Percentiles rank a stretch among this genome's conserved stretches.
These are phyloP conservation scores for Stygiomarasmius scandens DNA, from an alignment of 1,284 basidiomycete genomes.

Conservation along the genomic window DNA sequence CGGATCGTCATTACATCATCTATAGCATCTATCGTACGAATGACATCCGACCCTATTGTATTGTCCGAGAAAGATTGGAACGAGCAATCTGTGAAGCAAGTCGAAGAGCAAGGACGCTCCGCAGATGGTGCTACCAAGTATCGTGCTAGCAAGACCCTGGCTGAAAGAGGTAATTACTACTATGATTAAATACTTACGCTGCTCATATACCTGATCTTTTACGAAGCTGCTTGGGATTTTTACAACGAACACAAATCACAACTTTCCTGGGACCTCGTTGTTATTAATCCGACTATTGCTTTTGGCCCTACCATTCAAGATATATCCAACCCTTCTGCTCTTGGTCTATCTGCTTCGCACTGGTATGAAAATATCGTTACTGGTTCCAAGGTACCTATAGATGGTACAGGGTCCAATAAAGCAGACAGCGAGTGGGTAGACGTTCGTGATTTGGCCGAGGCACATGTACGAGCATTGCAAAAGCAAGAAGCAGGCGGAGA, in stretches of 20 bases:
- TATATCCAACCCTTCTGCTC: slow-evolving; percentile 19
- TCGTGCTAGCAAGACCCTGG: slow-evolving; percentile 47
- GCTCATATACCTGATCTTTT: background rate
- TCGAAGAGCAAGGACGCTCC: slow-evolving; percentile 46
- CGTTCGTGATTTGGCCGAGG: slow-evolving; percentile 59
- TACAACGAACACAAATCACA: slow-evolving; percentile 37
- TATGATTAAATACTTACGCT: too few species aligned
- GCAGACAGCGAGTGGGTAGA: slow-evolving; percentile 46
- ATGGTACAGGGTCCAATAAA: slow-evolving; percentile 9
- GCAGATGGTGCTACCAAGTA: slow-evolving; percentile 39
- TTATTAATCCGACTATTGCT: slow-evolving; percentile 47
- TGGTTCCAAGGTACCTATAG: slow-evolving; percentile 16
- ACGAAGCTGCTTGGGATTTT: slow-evolving; percentile 51
- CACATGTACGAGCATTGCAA: slow-evolving; percentile 53
- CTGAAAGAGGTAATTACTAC: slow-evolving; percentile 45
- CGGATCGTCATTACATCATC: slow-evolving; percentile 71
- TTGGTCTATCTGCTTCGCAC: slow-evolving; percentile 29
- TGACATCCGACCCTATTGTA: slow-evolving; percentile 27
- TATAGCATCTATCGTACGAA: slow-evolving; percentile 51
- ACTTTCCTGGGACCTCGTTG: slow-evolving; percentile 44
- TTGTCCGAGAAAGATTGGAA: slow-evolving; percentile 64
- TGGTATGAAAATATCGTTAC: slow-evolving; percentile 27
- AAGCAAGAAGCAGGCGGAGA: slow-evolving; percentile 51
- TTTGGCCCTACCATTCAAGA: slow-evolving; percentile 40
- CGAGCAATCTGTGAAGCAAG: slow-evolving; percentile 45